phyloP scores from a whole-genome alignment of 192 early-diverging fungal genomes.

The Funneliformis geosporum region DNA sequence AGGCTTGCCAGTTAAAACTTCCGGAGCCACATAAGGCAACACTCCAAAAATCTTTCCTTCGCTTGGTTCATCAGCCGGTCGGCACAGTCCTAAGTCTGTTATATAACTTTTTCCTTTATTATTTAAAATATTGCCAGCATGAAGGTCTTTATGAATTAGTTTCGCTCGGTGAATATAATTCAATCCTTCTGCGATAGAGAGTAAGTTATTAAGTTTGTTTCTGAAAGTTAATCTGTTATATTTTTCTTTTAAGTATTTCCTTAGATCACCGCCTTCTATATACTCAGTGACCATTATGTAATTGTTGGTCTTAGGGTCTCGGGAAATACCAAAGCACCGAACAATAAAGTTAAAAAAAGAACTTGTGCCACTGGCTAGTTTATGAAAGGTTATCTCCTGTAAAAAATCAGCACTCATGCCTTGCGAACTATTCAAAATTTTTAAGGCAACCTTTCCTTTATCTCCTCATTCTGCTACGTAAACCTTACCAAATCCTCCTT shows the following conservation, averaged over 20 bases:
- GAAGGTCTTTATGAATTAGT: neutral
- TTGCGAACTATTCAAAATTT: constrained; percentile 18
- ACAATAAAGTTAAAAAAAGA: no score
- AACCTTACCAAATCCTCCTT: neutral
- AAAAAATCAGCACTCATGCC: neutral
- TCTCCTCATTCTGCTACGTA: neutral
- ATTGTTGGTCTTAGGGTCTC: neutral
- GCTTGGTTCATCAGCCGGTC: neutral
- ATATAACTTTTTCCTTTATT: neutral
- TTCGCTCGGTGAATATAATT: neutral
- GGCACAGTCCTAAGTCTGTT: neutral
- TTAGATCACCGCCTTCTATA: constrained; percentile 10
- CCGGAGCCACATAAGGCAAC: constrained; percentile 44
- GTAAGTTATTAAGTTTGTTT: neutral
- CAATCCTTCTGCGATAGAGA: neutral
- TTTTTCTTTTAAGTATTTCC: neutral
- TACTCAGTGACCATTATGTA: constrained; percentile 8
- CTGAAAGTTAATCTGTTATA: neutral
- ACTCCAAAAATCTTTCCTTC: constrained; percentile 30
- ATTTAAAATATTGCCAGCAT: neutral
- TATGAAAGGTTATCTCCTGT: neutral
- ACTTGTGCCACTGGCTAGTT: no score
- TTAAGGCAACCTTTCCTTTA: constrained; percentile 1
- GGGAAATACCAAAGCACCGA: neutral
- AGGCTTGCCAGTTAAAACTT: constrained; percentile 31